Percentiles rank a stretch among this genome's conserved stretches.
Evolutionary conservation across 805 yeast species (phyloP).

Genomic region (Candida rishiriensis): DNA sequence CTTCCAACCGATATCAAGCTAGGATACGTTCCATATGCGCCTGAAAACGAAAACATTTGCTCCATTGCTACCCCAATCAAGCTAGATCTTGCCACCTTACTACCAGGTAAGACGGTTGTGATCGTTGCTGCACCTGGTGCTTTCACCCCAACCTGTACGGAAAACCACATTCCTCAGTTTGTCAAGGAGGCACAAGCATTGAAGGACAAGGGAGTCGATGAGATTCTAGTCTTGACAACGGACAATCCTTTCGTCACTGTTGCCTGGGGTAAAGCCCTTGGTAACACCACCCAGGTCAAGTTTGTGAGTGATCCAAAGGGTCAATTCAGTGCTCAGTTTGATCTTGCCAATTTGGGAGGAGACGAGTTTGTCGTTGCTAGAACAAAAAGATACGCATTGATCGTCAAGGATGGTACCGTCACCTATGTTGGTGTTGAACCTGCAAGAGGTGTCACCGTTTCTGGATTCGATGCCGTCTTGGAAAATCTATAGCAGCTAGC

Average conservation of each 20-base stretch:
- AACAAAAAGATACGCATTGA: conserved; percentile 67
- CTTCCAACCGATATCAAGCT: conserved; percentile 31
- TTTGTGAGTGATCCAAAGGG: conserved; percentile 34
- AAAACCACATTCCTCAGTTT: conserved; percentile 38
- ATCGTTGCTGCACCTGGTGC: conserved; percentile 49
- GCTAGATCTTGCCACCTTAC: conserved; percentile 32
- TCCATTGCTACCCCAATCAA: conserved; percentile 37
- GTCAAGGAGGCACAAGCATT: conserved; percentile 31
- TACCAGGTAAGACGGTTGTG: conserved; percentile 34
- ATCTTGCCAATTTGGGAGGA: conserved; percentile 51
- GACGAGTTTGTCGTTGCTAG: conserved; percentile 52
- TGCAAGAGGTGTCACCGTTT: conserved; percentile 37
- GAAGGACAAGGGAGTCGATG: conserved; percentile 36
- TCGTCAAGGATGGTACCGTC: conserved; percentile 44
- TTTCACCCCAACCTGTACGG: conserved; percentile 46
- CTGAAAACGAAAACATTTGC: conserved; percentile 31
- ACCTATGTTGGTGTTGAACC: conserved; percentile 40
- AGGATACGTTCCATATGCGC: conserved; percentile 39
- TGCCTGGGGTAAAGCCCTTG: conserved; percentile 47
- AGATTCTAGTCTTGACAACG: conserved; percentile 34
- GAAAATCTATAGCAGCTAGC: conserved; percentile 10
- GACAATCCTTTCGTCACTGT: conserved; percentile 39
- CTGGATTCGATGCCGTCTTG: conserved; percentile 41
- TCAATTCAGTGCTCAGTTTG: conserved; percentile 53
- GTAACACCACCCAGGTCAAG: conserved; percentile 28